Evolutionary conservation across 1,139 yeast genomes (phyloP), one percentile per base, ranked within the genome.

Genomic region (Geotrichum histeridarum): DNA sequence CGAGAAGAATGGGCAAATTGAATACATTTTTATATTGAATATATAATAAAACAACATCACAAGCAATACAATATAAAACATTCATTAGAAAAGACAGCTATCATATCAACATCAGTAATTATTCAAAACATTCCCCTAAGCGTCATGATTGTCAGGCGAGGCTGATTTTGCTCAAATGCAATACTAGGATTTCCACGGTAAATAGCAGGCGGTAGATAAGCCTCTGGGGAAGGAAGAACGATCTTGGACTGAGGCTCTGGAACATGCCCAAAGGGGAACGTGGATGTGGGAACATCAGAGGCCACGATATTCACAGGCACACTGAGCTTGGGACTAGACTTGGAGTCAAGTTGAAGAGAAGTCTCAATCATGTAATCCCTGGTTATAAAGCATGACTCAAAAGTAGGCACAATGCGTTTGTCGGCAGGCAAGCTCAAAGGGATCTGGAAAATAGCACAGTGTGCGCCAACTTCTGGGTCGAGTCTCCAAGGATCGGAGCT

Each of bases 311-410:
- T 37, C 11, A 36, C 42, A 22, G 33, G 39, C 8, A 37, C 39
- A 37, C 18, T n/a, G n/a, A 37, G n/a, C 17, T 18, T 47, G 42
- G 33, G 39, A n/a, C 50, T 31, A 22, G 36, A 30, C 42, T 18
- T 47, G n/a, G 37, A 33, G 14, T 33, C 37, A 6, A 37, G 15
- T n/a, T 37, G 39, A 6, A 37, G 15, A 3, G 17, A 15, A 15
- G 36, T n/a, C 18, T 48, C 47, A 14, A 48, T 12, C 5, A 31
- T 31, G 39, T 52, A 52, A 33, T 38, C 35, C 22, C 54, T 48
- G 8, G 50, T 27, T 11, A 52, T 48, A 32, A 35, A 52, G 45
- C 54, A 47, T 5, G 54, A 52, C 15, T 35, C 48, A 36, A 52
- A 52, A 2, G 51, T 47, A 3, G 54, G 54, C 2, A 37, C 15